Evolutionary conservation across 371 early-diverging fungal genomes (phyloP).

Genomic region (Cokeromyces recurvatus): DNA sequence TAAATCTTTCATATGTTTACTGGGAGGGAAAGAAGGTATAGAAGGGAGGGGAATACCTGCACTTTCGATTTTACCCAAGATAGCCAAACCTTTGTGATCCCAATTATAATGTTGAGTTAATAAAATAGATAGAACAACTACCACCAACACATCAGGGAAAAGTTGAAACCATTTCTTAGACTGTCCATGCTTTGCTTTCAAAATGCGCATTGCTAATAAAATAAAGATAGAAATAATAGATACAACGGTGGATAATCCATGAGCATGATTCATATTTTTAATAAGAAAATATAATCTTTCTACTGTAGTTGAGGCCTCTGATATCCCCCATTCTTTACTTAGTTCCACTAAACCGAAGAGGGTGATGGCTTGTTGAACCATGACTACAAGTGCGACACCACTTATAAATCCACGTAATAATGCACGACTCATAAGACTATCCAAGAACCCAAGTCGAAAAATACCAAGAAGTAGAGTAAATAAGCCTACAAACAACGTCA

Average conservation of each 20-base stretch:
- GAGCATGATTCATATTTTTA: constrained; percentile 44
- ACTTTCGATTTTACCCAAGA: constrained; percentile 69
- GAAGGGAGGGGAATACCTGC: constrained; percentile 60
- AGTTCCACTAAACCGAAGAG: constrained; percentile 66
- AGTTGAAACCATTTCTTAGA: constrained; percentile 56
- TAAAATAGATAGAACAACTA: constrained; percentile 66
- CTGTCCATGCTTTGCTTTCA: constrained; percentile 49
- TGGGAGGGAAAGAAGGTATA: constrained; percentile 52
- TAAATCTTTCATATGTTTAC: constrained; percentile 58
- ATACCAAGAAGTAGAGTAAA: constrained; percentile 88
- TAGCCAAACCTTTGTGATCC: constrained; percentile 64
- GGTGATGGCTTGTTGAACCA: constrained; percentile 78
- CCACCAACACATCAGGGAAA: constrained; percentile 84
- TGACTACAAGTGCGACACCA: constrained; percentile 86
- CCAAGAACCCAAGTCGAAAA: constrained; percentile 90
- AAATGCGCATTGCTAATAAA: constrained; percentile 49
- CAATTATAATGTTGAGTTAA: constrained; percentile 60
- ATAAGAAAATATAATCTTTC: constrained; percentile 65
- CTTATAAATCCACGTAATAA: constrained; percentile 89
- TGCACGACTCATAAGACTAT: constrained; percentile 89
- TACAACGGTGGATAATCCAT: constrained; percentile 64
- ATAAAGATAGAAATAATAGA: constrained; percentile 66
- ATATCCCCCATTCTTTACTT: constrained; percentile 44
- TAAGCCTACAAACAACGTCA: constrained; percentile 81
- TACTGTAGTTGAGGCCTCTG: constrained; percentile 69